phyloP scores from a whole-genome alignment of 371 early-diverging fungal species.

The Mucor mucedo region DNA sequence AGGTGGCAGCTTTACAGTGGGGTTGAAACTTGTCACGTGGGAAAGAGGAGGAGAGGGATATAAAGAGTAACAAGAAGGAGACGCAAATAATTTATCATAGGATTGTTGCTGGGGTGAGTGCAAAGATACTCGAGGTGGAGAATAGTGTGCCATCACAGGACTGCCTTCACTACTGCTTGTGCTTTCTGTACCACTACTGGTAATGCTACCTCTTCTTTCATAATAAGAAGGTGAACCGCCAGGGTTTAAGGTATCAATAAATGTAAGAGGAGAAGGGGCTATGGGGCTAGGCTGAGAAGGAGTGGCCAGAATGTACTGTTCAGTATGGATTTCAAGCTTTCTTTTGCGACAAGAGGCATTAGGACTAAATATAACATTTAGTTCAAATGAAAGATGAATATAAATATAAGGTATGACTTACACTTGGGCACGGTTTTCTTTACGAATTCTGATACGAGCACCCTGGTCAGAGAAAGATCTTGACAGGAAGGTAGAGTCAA shows the following conservation, averaged over 20 bases:
- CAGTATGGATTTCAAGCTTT: constrained; percentile 30
- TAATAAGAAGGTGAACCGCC: constrained; percentile 1
- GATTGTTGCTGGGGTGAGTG: constrained; percentile 25
- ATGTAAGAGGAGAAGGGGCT: neutral
- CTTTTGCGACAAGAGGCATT: constrained; percentile 31
- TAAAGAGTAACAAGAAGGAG: neutral
- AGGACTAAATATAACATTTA: neutral
- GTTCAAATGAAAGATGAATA: neutral
- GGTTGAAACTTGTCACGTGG: constrained; percentile 2
- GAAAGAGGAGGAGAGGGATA: constrained; percentile 4
- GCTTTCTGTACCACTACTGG: constrained; percentile 36
- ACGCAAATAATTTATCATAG: constrained; percentile 10
- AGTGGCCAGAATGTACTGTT: constrained; percentile 6
- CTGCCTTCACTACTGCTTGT: constrained; percentile 21
- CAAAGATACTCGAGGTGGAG: constrained; percentile 15
- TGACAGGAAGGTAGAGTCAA: constrained; percentile 59
- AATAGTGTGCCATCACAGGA: constrained; percentile 11
- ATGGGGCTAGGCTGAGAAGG: constrained; percentile 5
- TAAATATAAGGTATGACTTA: constrained; percentile 19
- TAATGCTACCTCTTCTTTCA: constrained; percentile 32
- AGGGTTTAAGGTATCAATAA: constrained; percentile 5
- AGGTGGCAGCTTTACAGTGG: constrained; percentile 20
- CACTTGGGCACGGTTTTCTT: constrained; percentile 53
- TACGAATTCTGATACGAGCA: constrained; percentile 56
- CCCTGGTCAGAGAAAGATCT: constrained; percentile 59